phyloP scores from a whole-genome alignment of 1,284 basidiomycete species.

The Marasmius sp. region DNA sequence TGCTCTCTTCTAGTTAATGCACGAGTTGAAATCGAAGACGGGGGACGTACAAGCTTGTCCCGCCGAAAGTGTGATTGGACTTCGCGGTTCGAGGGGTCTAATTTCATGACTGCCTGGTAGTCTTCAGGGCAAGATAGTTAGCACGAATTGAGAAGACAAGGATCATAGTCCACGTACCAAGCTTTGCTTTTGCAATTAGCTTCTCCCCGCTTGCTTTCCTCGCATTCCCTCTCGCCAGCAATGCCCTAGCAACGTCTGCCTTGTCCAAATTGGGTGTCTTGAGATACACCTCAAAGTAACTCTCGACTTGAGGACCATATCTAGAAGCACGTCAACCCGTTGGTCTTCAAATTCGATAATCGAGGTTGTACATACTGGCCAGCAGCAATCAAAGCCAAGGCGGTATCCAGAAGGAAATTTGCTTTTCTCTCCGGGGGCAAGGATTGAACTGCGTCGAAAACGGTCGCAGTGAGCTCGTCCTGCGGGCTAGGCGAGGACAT shows the following conservation, averaged over 20 bases:
- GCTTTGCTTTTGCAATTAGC: constrained; percentile 54
- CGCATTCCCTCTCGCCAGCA: constrained; percentile 58
- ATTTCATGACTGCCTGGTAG: constrained; percentile 54
- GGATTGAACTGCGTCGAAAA: constrained; percentile 52
- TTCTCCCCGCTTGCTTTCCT: constrained; percentile 52
- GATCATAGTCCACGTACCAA: constrained; percentile 38
- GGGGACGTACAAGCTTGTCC: constrained; percentile 40
- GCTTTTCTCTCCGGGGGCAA: constrained; percentile 52
- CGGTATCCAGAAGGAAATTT: constrained; percentile 57
- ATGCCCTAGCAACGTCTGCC: constrained; percentile 49
- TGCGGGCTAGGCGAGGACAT: constrained; percentile 14
- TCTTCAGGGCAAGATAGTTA: constrained; percentile 33
- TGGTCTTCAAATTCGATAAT: constrained; percentile 1
- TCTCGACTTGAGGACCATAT: constrained; percentile 62
- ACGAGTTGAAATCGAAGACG: neutral
- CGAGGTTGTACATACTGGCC: constrained; percentile 36
- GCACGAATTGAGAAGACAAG: neutral
- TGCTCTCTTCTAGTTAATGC: constrained; percentile 15
- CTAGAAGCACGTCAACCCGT: constrained; percentile 28
- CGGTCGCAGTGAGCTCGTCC: constrained; percentile 61
- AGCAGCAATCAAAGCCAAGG: constrained; percentile 53
- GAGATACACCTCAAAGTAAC: constrained; percentile 62
- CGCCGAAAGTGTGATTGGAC: constrained; percentile 49
- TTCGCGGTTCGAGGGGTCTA: constrained; percentile 58
- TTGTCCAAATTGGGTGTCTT: constrained; percentile 55